These are phyloP conservation scores for Ganoderma lucidum DNA, from an alignment of 1,284 basidiomycete genomes.

Conservation along the genomic window DNA sequence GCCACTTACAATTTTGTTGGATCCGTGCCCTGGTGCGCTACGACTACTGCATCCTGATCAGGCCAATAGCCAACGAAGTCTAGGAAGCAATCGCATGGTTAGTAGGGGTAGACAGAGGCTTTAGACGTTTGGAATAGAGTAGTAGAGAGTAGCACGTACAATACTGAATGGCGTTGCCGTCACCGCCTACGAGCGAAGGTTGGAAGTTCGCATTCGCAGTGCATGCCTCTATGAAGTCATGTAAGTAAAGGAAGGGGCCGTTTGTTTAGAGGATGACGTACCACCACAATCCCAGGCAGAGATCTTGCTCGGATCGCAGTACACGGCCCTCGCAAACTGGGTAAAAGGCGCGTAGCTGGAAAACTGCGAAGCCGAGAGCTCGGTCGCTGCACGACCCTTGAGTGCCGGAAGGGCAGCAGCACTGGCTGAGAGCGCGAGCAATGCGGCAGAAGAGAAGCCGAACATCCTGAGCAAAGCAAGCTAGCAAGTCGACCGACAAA, in stretches of 20 bases:
- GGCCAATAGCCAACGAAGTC: constrained; percentile 59
- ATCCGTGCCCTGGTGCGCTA: constrained; percentile 61
- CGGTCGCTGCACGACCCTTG: too few relatives aligned
- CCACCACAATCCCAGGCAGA: constrained; percentile 55
- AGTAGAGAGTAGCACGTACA: constrained; percentile 41
- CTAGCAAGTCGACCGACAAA: neutral
- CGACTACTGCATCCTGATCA: constrained; percentile 52
- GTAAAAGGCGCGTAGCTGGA: constrained; percentile 51
- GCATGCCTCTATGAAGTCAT: constrained; percentile 43
- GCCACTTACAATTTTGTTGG: constrained; percentile 51
- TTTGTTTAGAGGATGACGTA: constrained; percentile 28
- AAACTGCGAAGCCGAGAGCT: constrained; percentile 27
- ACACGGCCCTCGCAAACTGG: constrained; percentile 61
- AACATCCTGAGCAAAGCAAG: too few relatives aligned
- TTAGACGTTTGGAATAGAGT: neutral
- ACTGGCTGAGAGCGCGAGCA: too few relatives aligned
- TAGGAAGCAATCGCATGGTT: constrained; percentile 28
- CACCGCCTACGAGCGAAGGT: constrained; percentile 51
- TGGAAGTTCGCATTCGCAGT: constrained; percentile 52
- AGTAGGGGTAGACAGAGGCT: neutral
- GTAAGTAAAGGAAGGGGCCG: too few relatives aligned
- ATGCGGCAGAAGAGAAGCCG: too few relatives aligned
- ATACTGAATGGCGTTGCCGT: constrained; percentile 53
- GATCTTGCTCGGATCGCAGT: constrained; percentile 50
- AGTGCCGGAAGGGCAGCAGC: too few relatives aligned